Conservation (phyloP, 192 early-diverging fungal species). For the Backusella luteola region DNA sequence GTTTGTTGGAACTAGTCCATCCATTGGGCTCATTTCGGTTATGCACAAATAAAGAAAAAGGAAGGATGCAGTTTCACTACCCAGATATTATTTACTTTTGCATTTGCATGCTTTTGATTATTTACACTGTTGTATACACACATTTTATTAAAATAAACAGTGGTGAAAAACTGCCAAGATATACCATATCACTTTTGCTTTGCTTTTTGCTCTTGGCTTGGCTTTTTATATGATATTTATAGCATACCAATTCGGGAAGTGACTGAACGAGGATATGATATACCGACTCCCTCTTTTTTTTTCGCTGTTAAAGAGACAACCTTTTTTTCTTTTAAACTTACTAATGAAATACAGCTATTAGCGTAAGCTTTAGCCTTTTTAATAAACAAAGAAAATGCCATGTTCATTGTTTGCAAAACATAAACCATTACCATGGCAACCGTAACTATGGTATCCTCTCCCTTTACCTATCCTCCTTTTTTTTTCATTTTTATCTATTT, state of each 20-base stretch:
- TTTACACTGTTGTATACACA: too few species aligned
- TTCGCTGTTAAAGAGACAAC: background rate
- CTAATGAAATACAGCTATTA: background rate
- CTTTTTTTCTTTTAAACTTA: background rate
- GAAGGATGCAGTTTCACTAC: background rate
- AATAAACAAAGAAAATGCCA: background rate
- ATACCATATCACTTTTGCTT: background rate
- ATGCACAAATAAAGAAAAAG: background rate
- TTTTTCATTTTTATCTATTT: background rate
- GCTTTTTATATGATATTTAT: background rate
- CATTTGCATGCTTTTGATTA: background rate
- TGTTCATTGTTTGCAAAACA: background rate
- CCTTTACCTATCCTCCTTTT: background rate
- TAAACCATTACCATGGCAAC: background rate
- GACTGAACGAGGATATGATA: background rate
- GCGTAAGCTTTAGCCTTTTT: background rate
- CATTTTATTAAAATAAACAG: too few species aligned
- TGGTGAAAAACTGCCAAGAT: too few species aligned
- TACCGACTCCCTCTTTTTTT: background rate
- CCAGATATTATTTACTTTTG: background rate
- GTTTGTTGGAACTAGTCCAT: too few species aligned
- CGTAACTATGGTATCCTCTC: background rate
- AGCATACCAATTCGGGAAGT: background rate
- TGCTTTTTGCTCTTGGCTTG: background rate
- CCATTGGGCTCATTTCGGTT: background rate